Base-by-base conservation (phyloP, 495 filamentous ascomycete species). In the Astrocystis sublimbata region DNA sequence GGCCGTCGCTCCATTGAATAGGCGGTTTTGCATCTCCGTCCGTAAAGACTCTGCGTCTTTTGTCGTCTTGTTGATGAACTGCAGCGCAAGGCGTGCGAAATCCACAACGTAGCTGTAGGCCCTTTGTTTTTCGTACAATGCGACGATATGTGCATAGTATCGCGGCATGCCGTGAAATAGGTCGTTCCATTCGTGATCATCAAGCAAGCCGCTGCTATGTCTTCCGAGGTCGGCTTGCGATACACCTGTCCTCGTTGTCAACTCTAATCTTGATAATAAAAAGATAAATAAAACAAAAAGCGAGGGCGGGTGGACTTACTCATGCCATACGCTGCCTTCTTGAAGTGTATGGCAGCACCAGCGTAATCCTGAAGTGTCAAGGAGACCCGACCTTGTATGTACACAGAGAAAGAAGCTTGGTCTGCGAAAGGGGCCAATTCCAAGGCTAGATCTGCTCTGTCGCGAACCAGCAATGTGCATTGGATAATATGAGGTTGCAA, bases 61-160 rank as follows among this genome's bases (percentile, higher is more conserved):
- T 56, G 61, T 72, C 41, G 68, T 69, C 51, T 38, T 55, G 5
- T 73, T 71, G 23, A 73, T 68, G 59, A 89, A 88, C 66, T 93
- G 85, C 43, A 97, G 77, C 23, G 91, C 89, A 28, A 93, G 78
- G 41, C 87, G 83, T 35, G 93, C 87, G 73, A 98, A 97, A 61
- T 96, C 91, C 6, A 89, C 84, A 50, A 92, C 90, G 71, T 88
- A 89, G 4, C 89, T 88, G 67, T 89, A 89, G 4, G 85, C 85
- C 51, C 87, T 88, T 47, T 83, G 82, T 66, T 86, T 82, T 64
- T 96, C 92, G 71, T 89, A 98, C 7, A 98, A 81, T 23, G 83
- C 81, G 15, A 91, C 82, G 60, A 98, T 83, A 73, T 98, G 96
- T 43, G 88, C 83, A 71, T 93, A 96, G 73, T 97, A 98, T 55